Conservation (phyloP, 2,329 filamentous ascomycete species). For the Trichoderma asperellum region DNA sequence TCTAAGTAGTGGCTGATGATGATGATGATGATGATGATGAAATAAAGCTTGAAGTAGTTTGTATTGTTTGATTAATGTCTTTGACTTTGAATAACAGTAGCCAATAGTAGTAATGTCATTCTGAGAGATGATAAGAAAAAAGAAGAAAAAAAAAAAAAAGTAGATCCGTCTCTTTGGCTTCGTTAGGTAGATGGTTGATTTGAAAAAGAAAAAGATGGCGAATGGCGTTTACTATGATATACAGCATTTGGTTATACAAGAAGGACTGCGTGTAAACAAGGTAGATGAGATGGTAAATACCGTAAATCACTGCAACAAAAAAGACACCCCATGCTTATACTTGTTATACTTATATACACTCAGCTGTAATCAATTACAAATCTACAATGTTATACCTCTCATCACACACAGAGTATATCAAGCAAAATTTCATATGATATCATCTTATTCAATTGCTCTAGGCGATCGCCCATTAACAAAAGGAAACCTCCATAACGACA, state of each 20-base stretch:
- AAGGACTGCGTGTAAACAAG: neutral
- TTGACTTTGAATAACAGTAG: neutral
- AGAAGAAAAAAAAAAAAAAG: neutral
- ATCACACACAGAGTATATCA: neutral
- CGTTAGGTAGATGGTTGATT: neutral
- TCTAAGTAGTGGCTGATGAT: constrained; percentile 36
- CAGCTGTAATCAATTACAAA: neutral
- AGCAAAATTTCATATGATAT: neutral
- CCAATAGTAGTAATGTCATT: neutral
- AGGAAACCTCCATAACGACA: constrained; percentile 25
- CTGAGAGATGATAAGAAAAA: neutral
- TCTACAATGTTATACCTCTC: neutral
- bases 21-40: too few species aligned
- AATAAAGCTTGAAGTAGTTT: neutral
- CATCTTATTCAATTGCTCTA: constrained; percentile 23
- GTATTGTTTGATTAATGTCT: neutral
- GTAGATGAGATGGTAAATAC: neutral
- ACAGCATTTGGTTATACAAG: neutral
- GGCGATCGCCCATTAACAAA: constrained; percentile 4
- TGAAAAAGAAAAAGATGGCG: neutral
- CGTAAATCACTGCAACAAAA: neutral
- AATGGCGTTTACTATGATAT: constrained; percentile 4
- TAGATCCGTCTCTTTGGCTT: neutral
- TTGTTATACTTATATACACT: too few species aligned
- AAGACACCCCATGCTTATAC: neutral